Conservation (phyloP, 495 filamentous ascomycete species). For the Podospora comata region DNA sequence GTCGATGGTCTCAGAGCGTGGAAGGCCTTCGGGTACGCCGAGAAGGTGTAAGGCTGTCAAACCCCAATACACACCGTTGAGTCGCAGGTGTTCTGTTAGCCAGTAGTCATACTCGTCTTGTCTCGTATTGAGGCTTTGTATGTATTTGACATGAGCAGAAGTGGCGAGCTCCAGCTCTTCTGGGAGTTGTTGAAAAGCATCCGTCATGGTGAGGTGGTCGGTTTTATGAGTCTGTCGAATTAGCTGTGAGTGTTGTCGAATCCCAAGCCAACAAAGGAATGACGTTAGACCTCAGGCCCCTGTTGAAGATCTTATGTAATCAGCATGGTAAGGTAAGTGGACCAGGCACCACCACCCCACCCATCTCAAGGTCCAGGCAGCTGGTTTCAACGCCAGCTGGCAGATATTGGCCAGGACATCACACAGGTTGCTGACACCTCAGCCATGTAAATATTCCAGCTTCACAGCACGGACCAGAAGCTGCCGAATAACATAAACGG, state of each 20-base stretch:
- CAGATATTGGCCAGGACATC: not conserved
- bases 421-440: not conserved
- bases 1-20: slow-evolving; percentile 75
- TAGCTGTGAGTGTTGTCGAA: not conserved
- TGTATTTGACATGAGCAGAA: slow-evolving; percentile 85
- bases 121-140: slow-evolving; percentile 85
- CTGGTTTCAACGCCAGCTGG: not conserved
- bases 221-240: not conserved
- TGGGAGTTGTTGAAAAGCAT: slow-evolving; percentile 38
- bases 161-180: slow-evolving; percentile 62
- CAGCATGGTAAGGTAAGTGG: not conserved
- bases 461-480: not conserved
- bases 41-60: slow-evolving; percentile 84
- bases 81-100: slow-evolving; percentile 90
- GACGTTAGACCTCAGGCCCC: not conserved
- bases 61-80: slow-evolving; percentile 97
- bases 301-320: not conserved
- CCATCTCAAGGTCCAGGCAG: not conserved
- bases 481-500: not conserved
- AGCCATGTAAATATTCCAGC: no score
- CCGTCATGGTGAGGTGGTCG: slow-evolving; percentile 4
- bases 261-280: not conserved
- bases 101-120: slow-evolving; percentile 95
- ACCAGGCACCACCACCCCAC: no score
- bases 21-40: slow-evolving; percentile 71